phyloP scores from a whole-genome alignment of 805 yeast species.

The Saccharomycopsis capsularis region DNA sequence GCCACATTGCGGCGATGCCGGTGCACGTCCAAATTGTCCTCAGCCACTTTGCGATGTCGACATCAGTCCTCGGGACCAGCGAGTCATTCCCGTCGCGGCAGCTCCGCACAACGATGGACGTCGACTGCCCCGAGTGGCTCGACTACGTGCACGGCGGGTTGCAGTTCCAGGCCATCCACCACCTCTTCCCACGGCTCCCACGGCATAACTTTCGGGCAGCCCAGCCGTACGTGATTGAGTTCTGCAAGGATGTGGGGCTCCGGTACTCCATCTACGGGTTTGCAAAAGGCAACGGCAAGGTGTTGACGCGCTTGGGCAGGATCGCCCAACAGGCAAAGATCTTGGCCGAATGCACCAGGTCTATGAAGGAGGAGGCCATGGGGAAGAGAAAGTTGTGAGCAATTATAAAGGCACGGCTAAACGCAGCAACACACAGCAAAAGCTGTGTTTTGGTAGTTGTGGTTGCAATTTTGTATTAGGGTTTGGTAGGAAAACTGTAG shows the following conservation, averaged over 20 bases:
- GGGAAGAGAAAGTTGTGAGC: constrained; percentile 3
- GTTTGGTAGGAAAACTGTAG: too few relatives aligned
- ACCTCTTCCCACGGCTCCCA: constrained; percentile 82
- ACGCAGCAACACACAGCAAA: too few relatives aligned
- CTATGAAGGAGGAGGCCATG: constrained; percentile 48
- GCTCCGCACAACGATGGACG: constrained; percentile 89
- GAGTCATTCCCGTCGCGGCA: constrained; percentile 79
- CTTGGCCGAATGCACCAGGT: constrained; percentile 63
- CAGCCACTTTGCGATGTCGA: constrained; percentile 90
- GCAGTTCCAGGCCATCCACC: constrained; percentile 89
- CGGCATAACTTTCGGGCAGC: constrained; percentile 76
- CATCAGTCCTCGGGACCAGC: constrained; percentile 73
- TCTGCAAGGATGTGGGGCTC: constrained; percentile 71
- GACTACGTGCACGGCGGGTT: constrained; percentile 89
- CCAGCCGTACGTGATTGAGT: constrained; percentile 64
- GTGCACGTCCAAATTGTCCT: constrained; percentile 91
- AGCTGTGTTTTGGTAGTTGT: too few relatives aligned
- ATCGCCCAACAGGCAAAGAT: constrained; percentile 75
- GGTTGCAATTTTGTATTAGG: too few relatives aligned
- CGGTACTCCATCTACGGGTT: constrained; percentile 82
- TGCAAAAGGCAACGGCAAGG: constrained; percentile 65
- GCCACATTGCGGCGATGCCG: constrained; percentile 78
- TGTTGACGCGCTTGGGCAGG: constrained; percentile 61
- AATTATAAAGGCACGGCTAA: not conserved
- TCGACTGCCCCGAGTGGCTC: constrained; percentile 87